phyloP scores from a whole-genome alignment of 495 filamentous ascomycete genomes.

The Baudoinia panamericana region DNA sequence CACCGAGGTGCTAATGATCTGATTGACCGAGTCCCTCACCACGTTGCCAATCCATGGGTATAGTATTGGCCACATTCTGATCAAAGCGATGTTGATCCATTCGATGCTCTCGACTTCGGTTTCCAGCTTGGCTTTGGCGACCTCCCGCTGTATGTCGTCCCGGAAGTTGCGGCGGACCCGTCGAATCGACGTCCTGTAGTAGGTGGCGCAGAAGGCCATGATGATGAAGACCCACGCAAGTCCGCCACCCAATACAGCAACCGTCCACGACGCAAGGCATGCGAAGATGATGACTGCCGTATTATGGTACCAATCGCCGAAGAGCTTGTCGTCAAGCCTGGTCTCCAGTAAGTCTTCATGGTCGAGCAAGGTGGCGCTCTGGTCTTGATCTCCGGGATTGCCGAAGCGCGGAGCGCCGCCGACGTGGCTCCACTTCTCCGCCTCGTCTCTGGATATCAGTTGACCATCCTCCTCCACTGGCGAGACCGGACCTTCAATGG shows the following conservation, averaged over 20 bases:
- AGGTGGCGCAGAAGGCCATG: conserved; percentile 83
- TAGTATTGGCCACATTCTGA: conserved; percentile 99
- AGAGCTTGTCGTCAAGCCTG: conserved; percentile 78
- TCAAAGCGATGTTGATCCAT: conserved; percentile 97
- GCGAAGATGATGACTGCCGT: conserved; percentile 84
- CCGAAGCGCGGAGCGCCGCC: conserved; percentile 88
- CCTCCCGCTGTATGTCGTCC: conserved; percentile 85
- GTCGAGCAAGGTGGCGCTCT: conserved; percentile 59
- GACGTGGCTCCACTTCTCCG: conserved; percentile 50
- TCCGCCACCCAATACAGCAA: conserved; percentile 80
- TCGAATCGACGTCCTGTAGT: conserved; percentile 91
- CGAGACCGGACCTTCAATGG: conserved; percentile 34
- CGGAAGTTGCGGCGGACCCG: conserved; percentile 91
- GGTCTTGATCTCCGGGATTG: conserved; percentile 35
- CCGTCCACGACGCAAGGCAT: conserved; percentile 77
- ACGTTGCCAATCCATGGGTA: conserved; percentile 84
- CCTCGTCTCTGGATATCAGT: conserved; percentile 45
- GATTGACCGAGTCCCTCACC: conserved; percentile 84
- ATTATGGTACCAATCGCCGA: conserved; percentile 98
- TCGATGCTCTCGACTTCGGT: conserved; percentile 88
- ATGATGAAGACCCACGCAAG: conserved; percentile 85
- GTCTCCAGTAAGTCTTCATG: conserved; percentile 79
- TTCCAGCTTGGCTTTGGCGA: conserved; percentile 78
- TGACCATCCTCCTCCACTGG: conserved; percentile 35
- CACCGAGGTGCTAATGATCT: conserved; percentile 81